Conservation (phyloP, 2,329 filamentous ascomycete genomes). For the Curvularia sp. region DNA sequence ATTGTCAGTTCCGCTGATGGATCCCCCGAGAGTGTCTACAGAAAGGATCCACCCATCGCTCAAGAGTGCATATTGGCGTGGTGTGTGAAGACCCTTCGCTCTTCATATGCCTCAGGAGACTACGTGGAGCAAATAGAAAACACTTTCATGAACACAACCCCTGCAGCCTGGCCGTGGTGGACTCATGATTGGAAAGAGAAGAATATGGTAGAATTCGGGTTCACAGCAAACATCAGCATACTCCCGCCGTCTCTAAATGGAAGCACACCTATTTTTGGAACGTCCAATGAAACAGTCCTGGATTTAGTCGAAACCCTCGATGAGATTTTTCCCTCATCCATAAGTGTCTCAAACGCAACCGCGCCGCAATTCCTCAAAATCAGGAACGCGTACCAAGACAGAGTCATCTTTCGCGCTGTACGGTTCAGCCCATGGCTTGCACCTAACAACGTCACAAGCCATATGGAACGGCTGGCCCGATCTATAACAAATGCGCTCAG, state of each 20-base stretch:
- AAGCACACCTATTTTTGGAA: slow-evolving; percentile 8
- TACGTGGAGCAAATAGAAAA: slow-evolving; percentile 27
- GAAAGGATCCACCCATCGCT: slow-evolving; percentile 14
- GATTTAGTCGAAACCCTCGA: slow-evolving; percentile 5
- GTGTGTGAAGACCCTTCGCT: slow-evolving; percentile 36
- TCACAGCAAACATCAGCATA: slow-evolving; percentile 14
- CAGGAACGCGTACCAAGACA: background rate
- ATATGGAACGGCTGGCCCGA: slow-evolving; percentile 30
- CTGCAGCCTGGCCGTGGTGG: slow-evolving; percentile 8
- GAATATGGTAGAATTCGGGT: too few species aligned
- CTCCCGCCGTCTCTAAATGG: slow-evolving; percentile 1
- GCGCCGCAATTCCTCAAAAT: slow-evolving; percentile 3
- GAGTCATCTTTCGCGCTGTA: background rate
- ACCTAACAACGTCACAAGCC: slow-evolving; percentile 32
- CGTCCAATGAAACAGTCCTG: slow-evolving; percentile 9
- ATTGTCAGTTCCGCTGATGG: slow-evolving; percentile 21
- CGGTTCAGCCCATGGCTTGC: slow-evolving; percentile 27
- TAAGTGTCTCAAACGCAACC: background rate
- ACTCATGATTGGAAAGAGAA: too few species aligned
- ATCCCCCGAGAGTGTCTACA: slow-evolving; percentile 15
- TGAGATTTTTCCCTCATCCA: slow-evolving; percentile 21
- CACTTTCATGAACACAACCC: slow-evolving; percentile 7
- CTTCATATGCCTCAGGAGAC: slow-evolving; percentile 19
- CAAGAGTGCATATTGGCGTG: slow-evolving; percentile 36
- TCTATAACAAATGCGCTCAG: slow-evolving; percentile 26